Evolutionary conservation across 805 yeast genomes (phyloP).

Genomic region (Metschnikowia arizonensis): DNA sequence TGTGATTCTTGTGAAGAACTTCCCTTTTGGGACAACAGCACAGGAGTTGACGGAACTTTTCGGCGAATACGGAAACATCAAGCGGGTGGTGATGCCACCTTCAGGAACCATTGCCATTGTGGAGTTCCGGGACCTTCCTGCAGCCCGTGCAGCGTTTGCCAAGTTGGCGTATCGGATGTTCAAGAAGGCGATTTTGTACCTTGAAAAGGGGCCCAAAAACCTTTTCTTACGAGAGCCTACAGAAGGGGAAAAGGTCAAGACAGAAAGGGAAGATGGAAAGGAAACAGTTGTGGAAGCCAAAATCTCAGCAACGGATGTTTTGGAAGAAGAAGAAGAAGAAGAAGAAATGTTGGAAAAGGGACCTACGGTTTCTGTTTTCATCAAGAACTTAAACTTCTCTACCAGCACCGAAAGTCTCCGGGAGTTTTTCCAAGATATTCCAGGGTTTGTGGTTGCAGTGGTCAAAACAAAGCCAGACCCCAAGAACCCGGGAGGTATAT

Average conservation of each 20-base stretch:
- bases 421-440: slow-evolving; percentile 60
- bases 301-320: slow-evolving; percentile 41
- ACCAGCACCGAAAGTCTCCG: slow-evolving; percentile 60
- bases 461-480: slow-evolving; percentile 88
- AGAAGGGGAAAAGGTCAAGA: slow-evolving; percentile 20
- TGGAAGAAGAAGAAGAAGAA: slow-evolving; percentile 25
- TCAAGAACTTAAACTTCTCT: slow-evolving; percentile 85
- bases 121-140: slow-evolving; percentile 76
- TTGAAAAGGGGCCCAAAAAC: slow-evolving; percentile 91
- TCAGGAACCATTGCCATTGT: slow-evolving; percentile 94
- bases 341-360: slow-evolving; percentile 47
- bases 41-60: slow-evolving; percentile 83
- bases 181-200: slow-evolving; percentile 79
- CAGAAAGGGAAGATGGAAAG: slow-evolving; percentile 17
- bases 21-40: slow-evolving; percentile 79
- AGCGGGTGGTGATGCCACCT: slow-evolving; percentile 87
- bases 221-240: slow-evolving; percentile 65
- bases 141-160: slow-evolving; percentile 85
- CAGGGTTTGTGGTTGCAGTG: slow-evolving; percentile 78
- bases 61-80: slow-evolving; percentile 71
- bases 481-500: slow-evolving; percentile 56
- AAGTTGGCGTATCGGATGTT: slow-evolving; percentile 84
- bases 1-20: slow-evolving; percentile 80
- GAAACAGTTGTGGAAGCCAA: slow-evolving; percentile 36
- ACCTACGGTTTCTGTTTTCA: slow-evolving; percentile 82